These are phyloP conservation scores for Boletus sp. DNA, from an alignment of 768 basidiomycete genomes.

Conservation along the genomic window DNA sequence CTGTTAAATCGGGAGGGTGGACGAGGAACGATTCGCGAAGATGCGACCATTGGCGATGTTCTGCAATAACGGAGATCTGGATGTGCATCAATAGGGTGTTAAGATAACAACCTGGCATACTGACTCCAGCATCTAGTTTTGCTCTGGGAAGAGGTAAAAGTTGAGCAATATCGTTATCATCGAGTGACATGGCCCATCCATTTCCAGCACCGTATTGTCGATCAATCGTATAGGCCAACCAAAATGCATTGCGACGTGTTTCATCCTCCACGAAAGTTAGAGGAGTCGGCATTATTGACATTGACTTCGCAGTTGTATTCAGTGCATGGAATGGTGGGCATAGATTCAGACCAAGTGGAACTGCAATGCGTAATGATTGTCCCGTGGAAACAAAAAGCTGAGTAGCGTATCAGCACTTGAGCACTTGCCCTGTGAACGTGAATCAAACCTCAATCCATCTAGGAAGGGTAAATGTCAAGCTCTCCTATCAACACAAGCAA, in stretches of 20 bases:
- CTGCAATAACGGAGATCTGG: slow-evolving; percentile 47
- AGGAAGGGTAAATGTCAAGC: background rate
- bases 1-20: slow-evolving; percentile 61
- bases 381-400: slow-evolving; percentile 63
- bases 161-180: slow-evolving; percentile 74
- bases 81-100: slow-evolving; percentile 5
- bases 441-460: slow-evolving; percentile 72
- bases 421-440: background rate
- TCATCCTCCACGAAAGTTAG: slow-evolving; percentile 67
- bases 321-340: slow-evolving; percentile 67
- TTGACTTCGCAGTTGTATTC: slow-evolving; percentile 51
- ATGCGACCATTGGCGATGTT: slow-evolving; percentile 68
- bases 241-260: slow-evolving; percentile 69
- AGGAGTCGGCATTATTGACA: slow-evolving; percentile 62
- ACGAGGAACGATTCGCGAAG: slow-evolving; percentile 55
- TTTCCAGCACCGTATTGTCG: slow-evolving; percentile 66
- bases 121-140: slow-evolving; percentile 60
- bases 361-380: slow-evolving; percentile 53
- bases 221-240: slow-evolving; percentile 69
- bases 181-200: slow-evolving; percentile 68
- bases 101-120: slow-evolving; percentile 16
- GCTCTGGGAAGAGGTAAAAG: slow-evolving; percentile 62
- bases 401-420: slow-evolving; percentile 4
- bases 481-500: background rate
- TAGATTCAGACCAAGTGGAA: slow-evolving; percentile 70